Evolutionary conservation across 164 flowering plant genomes (phyloP), one percentile per base, ranked within the genome.

Genomic region (Cinnamomum chago): DNA sequence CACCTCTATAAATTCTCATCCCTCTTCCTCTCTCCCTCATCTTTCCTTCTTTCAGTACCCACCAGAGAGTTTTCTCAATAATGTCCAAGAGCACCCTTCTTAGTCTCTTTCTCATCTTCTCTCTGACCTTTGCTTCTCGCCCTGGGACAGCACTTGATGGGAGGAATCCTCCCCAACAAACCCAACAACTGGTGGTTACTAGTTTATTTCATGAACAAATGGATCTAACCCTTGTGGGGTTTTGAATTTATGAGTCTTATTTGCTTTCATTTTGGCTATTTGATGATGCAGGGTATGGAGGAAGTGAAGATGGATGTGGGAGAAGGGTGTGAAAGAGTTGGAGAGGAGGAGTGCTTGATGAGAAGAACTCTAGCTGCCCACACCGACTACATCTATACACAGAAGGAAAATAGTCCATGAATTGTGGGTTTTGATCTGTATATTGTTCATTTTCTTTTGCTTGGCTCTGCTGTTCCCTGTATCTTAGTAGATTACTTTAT

Each of bases 291-390:
- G 78, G 65, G 10, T 28, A 17, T 65, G 30, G 78, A 65, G 10
- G 72, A 11, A 50, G 75, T 66, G 40, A 22, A 18, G 7, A 18
- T 20, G 27, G 72, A 68, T 7, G 68, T 15, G 18, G 67, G 35
- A 25, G 79, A 60, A 72, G 71, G 30, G 18, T 77, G 79, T 62
- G 79, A 72, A 13, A 35, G 60, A 51, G 73, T 55, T 15, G 65
- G 52, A 6, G 79, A 82, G 71, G 88, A 84, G 52, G 88, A 84
- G 60, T 86, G 88, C 73, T 70, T 79, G 81, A 77, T 73, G 84
- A 84, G 85, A 70, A 84, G 82, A 71, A 82, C 84, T 0, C 76
- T 84, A 25, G 75, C 33, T 2, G 87, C 87, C 71, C 87, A 83
- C 22, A 28, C 67, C 13, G 89, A 86, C 70, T 86, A 86, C 47